Evolutionary conservation across 2,329 filamentous ascomycete species (phyloP), one percentile per base, ranked within the genome.

Genomic region (Chrysoporthe deuterocubensis): DNA sequence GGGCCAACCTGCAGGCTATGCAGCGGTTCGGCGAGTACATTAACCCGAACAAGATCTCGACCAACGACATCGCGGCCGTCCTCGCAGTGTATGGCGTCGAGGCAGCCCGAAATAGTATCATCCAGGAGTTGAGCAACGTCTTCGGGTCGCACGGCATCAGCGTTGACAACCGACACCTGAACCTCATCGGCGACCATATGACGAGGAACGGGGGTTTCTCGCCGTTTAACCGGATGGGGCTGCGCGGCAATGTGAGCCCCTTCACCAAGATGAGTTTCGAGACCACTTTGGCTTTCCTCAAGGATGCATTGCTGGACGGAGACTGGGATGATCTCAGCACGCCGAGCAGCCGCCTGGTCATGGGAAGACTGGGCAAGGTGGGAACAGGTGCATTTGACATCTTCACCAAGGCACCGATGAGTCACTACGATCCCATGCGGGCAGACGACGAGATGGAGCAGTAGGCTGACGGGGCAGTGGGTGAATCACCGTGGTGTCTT

Each of bases 231-330:
- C 91, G 96, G 61, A 96, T 92, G 76, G 96, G 95, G 1, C 83
- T 99, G 69, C 90, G 89, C 76, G 90, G 92, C 71, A 94, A 93
- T 75, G 90, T 95, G 40, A 94, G 90, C 72, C 94, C 96, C 0
- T 95, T 99, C 74, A 95, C 96, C 81, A 98, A 98, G 86, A 98
- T 98, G 95, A 97, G 93, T 78, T 99, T 98, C 81, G 96, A 99
- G 86, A 99, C 96, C 4, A 99, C 96, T 2, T 87, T 98, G 50
- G 90, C 92, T 0, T 97, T 97, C 83, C 84, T 99, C 75, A 94
- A 92, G 78, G 96, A 98, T 76, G 94, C 96, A 1, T 91, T 97
- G 37, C 83, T 96, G 67, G 93, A 97, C 75, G 90, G 92, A 62
- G 96, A 98, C 78, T 93, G 89, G 85, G 96, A 99, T 78, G 92